Evolutionary conservation across 2,329 filamentous ascomycete genomes (phyloP).

Genomic region (Didymosphaeria variabile): DNA sequence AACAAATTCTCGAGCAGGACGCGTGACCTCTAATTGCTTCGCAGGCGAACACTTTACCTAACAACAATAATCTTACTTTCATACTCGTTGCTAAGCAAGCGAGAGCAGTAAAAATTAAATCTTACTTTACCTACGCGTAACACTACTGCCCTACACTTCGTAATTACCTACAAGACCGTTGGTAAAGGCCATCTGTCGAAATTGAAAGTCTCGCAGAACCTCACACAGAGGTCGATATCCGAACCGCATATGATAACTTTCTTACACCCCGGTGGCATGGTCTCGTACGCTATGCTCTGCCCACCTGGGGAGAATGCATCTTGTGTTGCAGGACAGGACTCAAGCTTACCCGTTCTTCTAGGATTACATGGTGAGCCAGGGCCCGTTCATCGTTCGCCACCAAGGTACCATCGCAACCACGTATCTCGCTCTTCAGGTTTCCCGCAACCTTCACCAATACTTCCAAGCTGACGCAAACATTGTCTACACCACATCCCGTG

Average conservation of each 20-base stretch:
- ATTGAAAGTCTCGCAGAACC: slow-evolving; percentile 36
- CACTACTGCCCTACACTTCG: slow-evolving; percentile 34
- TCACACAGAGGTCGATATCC: slow-evolving; percentile 40
- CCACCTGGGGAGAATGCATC: slow-evolving; percentile 57
- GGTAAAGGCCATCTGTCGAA: slow-evolving; percentile 21
- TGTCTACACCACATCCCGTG: slow-evolving; percentile 16
- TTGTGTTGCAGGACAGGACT: slow-evolving; percentile 28
- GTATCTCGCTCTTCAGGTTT: slow-evolving; percentile 61
- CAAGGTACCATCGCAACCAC: slow-evolving; percentile 37
- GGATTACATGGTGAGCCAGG: slow-evolving; percentile 58
- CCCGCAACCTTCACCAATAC: slow-evolving; percentile 67
- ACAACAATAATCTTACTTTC: slow-evolving; percentile 17
- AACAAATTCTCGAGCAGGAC: slow-evolving; percentile 24
- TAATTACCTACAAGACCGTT: slow-evolving; percentile 36
- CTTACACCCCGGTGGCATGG: slow-evolving; percentile 61
- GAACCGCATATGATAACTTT: slow-evolving; percentile 64
- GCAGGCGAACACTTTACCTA: slow-evolving; percentile 20
- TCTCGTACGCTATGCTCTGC: slow-evolving; percentile 67
- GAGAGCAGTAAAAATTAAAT: slow-evolving; percentile 50
- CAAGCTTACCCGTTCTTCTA: slow-evolving; percentile 59
- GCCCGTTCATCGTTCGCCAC: slow-evolving; percentile 56
- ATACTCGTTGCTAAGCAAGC: slow-evolving; percentile 52
- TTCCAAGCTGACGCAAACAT: slow-evolving; percentile 63
- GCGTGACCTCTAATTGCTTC: slow-evolving; percentile 21
- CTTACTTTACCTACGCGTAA: slow-evolving; percentile 36